Percentiles rank a stretch among this genome's conserved stretches.
Conservation (phyloP, 345 rosid genomes). For the Populus pruinosa region DNA sequence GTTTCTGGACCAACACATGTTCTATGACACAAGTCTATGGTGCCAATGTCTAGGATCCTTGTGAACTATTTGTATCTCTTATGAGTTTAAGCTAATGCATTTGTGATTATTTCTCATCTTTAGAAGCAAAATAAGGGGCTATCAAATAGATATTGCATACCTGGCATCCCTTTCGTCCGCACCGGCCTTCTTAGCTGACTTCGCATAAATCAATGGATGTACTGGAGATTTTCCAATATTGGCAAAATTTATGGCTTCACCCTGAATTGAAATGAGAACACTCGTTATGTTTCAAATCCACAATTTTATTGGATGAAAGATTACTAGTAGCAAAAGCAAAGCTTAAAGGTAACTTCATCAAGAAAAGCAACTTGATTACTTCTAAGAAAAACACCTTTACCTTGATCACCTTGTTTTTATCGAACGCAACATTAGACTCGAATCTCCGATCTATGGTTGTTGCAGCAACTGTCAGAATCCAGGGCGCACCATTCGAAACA, state of each 20-base stretch:
- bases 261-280: conserved; percentile 37
- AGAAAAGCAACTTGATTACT: neutral
- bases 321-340: neutral
- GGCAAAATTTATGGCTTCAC: conserved; percentile 69
- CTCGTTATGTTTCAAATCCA: neutral
- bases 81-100: no score
- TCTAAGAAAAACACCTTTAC: conserved; percentile 21
- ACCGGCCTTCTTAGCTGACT: conserved; percentile 44
- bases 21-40: conserved; percentile 47
- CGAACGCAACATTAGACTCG: conserved; percentile 61
- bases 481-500: conserved; percentile 67
- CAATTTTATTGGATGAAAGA: neutral
- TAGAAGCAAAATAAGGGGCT: conserved; percentile 51
- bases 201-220: conserved; percentile 53
- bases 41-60: conserved; percentile 36
- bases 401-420: conserved; percentile 55
- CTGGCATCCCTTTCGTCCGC: conserved; percentile 43
- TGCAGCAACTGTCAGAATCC: conserved; percentile 85
- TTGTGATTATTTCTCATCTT: neutral
- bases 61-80: neutral
- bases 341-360: neutral
- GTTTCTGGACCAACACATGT: conserved; percentile 46
- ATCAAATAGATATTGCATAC: conserved; percentile 26
- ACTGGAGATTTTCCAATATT: conserved; percentile 44
- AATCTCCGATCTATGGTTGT: conserved; percentile 80